phyloP scores from a whole-genome alignment of 2,329 filamentous ascomycete species.

The Colletotrichum lentis region DNA sequence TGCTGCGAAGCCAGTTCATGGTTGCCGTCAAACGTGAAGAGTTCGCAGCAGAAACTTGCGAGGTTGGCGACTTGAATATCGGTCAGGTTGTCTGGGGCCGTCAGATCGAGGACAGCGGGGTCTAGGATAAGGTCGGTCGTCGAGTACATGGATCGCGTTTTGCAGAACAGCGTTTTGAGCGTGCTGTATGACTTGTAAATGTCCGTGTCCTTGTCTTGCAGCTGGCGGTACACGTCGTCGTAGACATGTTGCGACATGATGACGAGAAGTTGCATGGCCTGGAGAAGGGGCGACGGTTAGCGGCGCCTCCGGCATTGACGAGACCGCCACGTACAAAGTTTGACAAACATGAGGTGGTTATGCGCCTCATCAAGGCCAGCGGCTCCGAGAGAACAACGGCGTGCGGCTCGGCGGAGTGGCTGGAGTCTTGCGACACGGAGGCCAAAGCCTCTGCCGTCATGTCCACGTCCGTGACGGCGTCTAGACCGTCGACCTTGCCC shows the following conservation, averaged over 20 bases:
- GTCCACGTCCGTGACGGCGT: slow-evolving; percentile 45
- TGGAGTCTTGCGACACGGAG: slow-evolving; percentile 36
- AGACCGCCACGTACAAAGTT: slow-evolving; percentile 50
- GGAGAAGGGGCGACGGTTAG: slow-evolving; percentile 21
- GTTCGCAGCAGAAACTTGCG: slow-evolving; percentile 53
- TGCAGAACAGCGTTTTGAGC: slow-evolving; percentile 47
- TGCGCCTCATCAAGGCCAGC: slow-evolving; percentile 49
- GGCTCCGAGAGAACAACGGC: slow-evolving; percentile 50
- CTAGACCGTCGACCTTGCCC: slow-evolving; percentile 40
- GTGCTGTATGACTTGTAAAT: slow-evolving; percentile 46
- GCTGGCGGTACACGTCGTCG: slow-evolving; percentile 48
- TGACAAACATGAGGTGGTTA: slow-evolving; percentile 51
- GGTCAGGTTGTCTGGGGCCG: slow-evolving; percentile 47
- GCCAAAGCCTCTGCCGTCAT: slow-evolving; percentile 29
- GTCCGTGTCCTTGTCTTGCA: slow-evolving; percentile 47
- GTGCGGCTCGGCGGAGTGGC: slow-evolving; percentile 39
- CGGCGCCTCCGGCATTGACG: slow-evolving; percentile 31
- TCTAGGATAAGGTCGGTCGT: slow-evolving; percentile 46
- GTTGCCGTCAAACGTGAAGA: slow-evolving; percentile 52
- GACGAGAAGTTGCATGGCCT: slow-evolving; percentile 52
- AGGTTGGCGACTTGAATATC: slow-evolving; percentile 59
- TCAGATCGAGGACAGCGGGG: slow-evolving; percentile 44
- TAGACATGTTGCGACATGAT: slow-evolving; percentile 50
- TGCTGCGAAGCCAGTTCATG: slow-evolving; percentile 47
- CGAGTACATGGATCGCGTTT: slow-evolving; percentile 47